Conservation (phyloP, 2,329 filamentous ascomycete genomes). For the Exophiala sp. region DNA sequence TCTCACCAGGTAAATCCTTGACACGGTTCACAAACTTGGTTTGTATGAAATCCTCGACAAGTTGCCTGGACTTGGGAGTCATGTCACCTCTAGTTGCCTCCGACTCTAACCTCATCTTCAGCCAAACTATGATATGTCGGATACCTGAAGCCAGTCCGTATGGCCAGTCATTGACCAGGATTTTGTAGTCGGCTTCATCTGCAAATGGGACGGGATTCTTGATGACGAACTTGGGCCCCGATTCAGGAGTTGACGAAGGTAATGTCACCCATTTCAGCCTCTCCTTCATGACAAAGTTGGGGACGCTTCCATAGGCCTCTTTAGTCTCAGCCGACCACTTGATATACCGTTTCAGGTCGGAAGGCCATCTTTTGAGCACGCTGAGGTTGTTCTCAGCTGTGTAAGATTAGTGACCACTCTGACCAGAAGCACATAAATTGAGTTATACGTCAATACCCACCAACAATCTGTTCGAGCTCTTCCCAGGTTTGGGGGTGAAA, state of each 20-base stretch:
- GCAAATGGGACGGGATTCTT: slow-evolving; percentile 52
- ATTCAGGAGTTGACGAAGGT: slow-evolving; percentile 29
- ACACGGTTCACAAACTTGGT: slow-evolving; percentile 48
- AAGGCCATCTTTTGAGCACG: slow-evolving; percentile 57
- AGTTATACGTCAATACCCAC: slow-evolving; percentile 34
- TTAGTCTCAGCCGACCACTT: slow-evolving; percentile 56
- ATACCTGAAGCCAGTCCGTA: slow-evolving; percentile 57
- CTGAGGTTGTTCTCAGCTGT: slow-evolving; percentile 52
- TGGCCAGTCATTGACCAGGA: slow-evolving; percentile 62
- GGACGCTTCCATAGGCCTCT: slow-evolving; percentile 53
- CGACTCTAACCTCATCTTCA: slow-evolving; percentile 49
- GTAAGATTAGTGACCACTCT: not conserved
- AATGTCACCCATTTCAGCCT: slow-evolving; percentile 51
- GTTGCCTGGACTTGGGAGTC: slow-evolving; percentile 45
- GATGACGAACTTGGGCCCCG: slow-evolving; percentile 40
- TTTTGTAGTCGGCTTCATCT: slow-evolving; percentile 52
- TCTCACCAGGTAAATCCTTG: slow-evolving; percentile 32
- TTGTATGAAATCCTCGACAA: slow-evolving; percentile 51
- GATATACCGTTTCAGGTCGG: slow-evolving; percentile 58
- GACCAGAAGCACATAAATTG: slow-evolving; percentile 7
- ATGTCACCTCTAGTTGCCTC: slow-evolving; percentile 48
- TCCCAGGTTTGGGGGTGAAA: slow-evolving; percentile 52
- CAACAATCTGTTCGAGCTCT: slow-evolving; percentile 50
- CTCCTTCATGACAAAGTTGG: slow-evolving; percentile 54
- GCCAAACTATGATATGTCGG: slow-evolving; percentile 57